phyloP scores from a whole-genome alignment of 2,329 filamentous ascomycete species.

The Dendryphion nanum region DNA sequence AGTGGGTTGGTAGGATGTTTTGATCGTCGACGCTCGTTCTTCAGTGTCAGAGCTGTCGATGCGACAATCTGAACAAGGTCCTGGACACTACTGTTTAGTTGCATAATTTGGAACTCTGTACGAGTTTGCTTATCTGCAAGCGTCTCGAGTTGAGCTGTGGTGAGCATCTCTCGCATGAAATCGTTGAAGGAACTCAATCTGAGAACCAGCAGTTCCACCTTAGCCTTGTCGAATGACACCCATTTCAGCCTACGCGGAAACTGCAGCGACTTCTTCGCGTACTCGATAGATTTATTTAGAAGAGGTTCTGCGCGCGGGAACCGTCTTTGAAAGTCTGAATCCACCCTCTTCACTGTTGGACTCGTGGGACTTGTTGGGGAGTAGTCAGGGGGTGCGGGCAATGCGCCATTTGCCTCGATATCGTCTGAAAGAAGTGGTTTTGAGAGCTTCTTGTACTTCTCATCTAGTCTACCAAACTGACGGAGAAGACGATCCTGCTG shows the following conservation, averaged over 20 bases:
- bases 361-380: conserved; percentile 8
- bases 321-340: conserved; percentile 21
- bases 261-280: conserved; percentile 23
- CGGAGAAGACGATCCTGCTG: conserved; percentile 32
- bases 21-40: conserved; percentile 4
- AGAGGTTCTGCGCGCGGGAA: conserved; percentile 29
- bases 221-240: conserved; percentile 30
- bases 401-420: conserved; percentile 10
- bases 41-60: conserved; percentile 16
- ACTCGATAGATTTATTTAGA: conserved; percentile 29
- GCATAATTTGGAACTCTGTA: conserved; percentile 38
- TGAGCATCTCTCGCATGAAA: conserved; percentile 36
- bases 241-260: conserved; percentile 29
- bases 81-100: conserved; percentile 35
- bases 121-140: conserved; percentile 30
- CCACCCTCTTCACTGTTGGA: conserved; percentile 10
- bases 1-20: conserved; percentile 12
- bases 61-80: conserved; percentile 36
- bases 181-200: conserved; percentile 36
- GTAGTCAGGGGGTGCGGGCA: conserved; percentile 15
- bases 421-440: conserved; percentile 29
- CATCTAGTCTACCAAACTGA: conserved; percentile 31
- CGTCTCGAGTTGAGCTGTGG: conserved; percentile 24
- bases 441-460: conserved; percentile 27
- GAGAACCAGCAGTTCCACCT: conserved; percentile 30